These are phyloP conservation scores for Claviceps sp. DNA, from an alignment of 2,329 filamentous ascomycete genomes.

Conservation along the genomic window DNA sequence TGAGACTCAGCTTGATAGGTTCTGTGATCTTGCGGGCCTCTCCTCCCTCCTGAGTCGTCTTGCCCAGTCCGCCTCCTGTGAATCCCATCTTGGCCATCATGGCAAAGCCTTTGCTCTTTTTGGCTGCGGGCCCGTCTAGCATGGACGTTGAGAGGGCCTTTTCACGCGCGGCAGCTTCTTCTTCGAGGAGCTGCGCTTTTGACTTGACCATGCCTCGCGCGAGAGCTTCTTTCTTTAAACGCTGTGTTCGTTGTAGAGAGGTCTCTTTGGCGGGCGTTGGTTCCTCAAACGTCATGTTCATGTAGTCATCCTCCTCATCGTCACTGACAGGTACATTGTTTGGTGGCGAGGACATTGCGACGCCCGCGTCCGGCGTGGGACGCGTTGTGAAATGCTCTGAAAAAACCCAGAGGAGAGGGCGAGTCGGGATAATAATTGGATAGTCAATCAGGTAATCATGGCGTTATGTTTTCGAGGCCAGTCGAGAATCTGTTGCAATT, in stretches of 20 bases:
- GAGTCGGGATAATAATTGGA: neutral
- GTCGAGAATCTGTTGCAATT: neutral
- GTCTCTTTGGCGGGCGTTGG: conserved; percentile 39
- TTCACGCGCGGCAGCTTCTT: conserved; percentile 60
- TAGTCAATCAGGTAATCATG: too few relatives aligned
- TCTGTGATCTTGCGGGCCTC: conserved; percentile 34
- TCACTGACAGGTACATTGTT: conserved; percentile 6
- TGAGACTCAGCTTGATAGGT: conserved; percentile 63
- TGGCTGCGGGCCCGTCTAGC: conserved; percentile 40
- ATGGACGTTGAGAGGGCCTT: conserved; percentile 62
- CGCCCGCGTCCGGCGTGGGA: neutral
- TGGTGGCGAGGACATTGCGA: neutral
- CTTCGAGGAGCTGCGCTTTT: conserved; percentile 68
- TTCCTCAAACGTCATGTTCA: conserved; percentile 85
- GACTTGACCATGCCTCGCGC: conserved; percentile 57
- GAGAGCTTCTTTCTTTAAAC: conserved; percentile 50
- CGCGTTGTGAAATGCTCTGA: neutral
- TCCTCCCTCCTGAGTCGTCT: conserved; percentile 32
- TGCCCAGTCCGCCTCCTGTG: conserved; percentile 61
- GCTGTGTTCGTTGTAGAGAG: conserved; percentile 39
- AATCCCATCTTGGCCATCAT: conserved; percentile 99
- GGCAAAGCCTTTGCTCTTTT: conserved; percentile 71
- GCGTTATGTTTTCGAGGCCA: too few relatives aligned
- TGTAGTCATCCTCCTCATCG: conserved; percentile 69
- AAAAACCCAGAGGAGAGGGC: neutral